Evolutionary conservation across 768 basidiomycete species (phyloP).

Genomic region (Tylopilus cervinicoccineus): DNA sequence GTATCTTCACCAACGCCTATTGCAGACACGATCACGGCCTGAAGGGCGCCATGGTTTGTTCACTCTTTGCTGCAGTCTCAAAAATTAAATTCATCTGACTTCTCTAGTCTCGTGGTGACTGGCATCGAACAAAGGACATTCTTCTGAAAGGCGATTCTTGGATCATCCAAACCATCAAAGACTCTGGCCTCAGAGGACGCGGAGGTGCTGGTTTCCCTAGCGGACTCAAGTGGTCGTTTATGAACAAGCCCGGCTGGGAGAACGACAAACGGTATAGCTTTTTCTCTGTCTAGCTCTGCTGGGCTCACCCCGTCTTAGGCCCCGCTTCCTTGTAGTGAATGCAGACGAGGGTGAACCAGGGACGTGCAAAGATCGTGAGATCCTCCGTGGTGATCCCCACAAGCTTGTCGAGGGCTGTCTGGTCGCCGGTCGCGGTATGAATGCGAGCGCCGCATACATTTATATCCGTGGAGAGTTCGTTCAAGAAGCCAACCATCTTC

Average conservation of each 20-base stretch:
- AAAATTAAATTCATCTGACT: constrained; percentile 3
- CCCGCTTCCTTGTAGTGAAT: constrained; percentile 95
- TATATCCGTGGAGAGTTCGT: constrained; percentile 99
- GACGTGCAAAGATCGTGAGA: constrained; percentile 98
- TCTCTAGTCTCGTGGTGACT: constrained; percentile 84
- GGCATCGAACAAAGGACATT: constrained; percentile 98
- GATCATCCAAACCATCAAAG: constrained; percentile 96
- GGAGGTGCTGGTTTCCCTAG: constrained; percentile 97
- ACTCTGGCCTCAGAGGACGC: constrained; percentile 91
- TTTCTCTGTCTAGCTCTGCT: not conserved
- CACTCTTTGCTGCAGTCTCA: too few relatives aligned
- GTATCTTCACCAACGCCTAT: constrained; percentile 91
- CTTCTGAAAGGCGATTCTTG: constrained; percentile 91
- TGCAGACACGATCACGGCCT: constrained; percentile 86
- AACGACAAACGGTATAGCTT: constrained; percentile 73
- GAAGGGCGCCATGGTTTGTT: constrained; percentile 80
- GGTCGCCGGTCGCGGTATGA: constrained; percentile 95
- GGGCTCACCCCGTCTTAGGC: constrained; percentile 43
- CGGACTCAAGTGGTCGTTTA: constrained; percentile 96
- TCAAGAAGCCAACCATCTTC: constrained; percentile 90
- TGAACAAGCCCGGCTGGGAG: constrained; percentile 99
- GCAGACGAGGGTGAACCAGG: constrained; percentile 99
- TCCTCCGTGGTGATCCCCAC: constrained; percentile 96
- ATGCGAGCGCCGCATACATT: constrained; percentile 98
- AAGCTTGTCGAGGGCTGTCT: constrained; percentile 98